Evolutionary conservation across 169 alveolate genomes (phyloP), one percentile per base, ranked within the genome.

Genomic region (Plasmodium blacklocki): DNA sequence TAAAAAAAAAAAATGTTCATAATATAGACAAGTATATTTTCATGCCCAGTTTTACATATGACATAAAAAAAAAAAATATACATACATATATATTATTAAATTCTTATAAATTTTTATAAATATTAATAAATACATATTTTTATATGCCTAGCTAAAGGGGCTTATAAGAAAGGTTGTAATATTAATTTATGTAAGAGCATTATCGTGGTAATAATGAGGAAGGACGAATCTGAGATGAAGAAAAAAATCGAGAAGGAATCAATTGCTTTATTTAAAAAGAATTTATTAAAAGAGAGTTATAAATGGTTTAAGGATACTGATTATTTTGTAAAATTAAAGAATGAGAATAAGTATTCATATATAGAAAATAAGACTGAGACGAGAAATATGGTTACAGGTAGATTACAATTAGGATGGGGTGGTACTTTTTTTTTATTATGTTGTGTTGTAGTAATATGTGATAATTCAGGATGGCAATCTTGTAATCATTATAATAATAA

Each of bases 401-500:
- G 90, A 12, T 78, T 80, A 49, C 90, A 80, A 14, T 26, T 80
- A 21, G 90, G 90, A 43, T 80, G 90, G 90, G 90, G 90, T 6
- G 90, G 90, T 47, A 80, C 90, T 2, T 80, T 80, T 58, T 80
- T 80, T 59, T 71, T 80, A 60, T 49, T 80, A 45, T 80, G 90
- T n/a, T 80, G 90, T 68, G 90, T 80, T 15, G 90, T 80, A 6
- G 90, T 80, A 5, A 80, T 80, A 15, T 80, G 90, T 68, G 90
- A 80, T 29, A 80, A 80, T 49, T 80, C 90, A 39, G 90, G 83
- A 52, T 80, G 90, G 90, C 90, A 80, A 56, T 80, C 90, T 32
- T 80, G 90, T 62, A 80, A 80, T 52, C 83, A 80, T 56, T 80
- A 80, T 49, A 68, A 67, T 9, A 68, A 80, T 56, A 80, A 62